Evolutionary conservation across 148 eudicot genomes (phyloP).

Genomic region (Chenopodium album): DNA sequence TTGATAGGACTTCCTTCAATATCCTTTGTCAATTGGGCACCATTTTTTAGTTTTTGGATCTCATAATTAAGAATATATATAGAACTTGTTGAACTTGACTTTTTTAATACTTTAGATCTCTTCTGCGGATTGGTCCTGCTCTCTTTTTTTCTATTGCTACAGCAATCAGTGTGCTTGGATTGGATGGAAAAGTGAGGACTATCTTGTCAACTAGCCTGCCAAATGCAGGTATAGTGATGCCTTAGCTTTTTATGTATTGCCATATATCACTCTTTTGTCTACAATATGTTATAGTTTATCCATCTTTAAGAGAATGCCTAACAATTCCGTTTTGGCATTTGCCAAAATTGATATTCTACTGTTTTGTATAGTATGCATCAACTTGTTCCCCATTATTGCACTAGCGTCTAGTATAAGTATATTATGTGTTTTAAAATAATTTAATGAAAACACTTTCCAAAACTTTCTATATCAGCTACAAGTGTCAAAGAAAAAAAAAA

Average conservation of each 20-base stretch:
- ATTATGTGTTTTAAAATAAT: neutral
- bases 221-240: conserved; percentile 61
- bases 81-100: conserved; percentile 49
- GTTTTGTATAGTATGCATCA: neutral
- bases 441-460: neutral
- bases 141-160: conserved; percentile 90
- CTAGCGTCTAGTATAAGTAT: neutral
- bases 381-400: neutral
- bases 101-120: conserved; percentile 73
- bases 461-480: neutral
- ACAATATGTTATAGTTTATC: neutral
- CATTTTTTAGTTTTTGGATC: conserved; percentile 13
- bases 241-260: too few species aligned
- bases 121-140: conserved; percentile 97
- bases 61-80: conserved; percentile 7
- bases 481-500: too few species aligned
- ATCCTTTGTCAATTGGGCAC: conserved; percentile 50
- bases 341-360: too few species aligned
- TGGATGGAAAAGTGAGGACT: conserved; percentile 98
- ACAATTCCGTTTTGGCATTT: neutral
- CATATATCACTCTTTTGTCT: neutral
- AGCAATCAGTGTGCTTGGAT: conserved; percentile 80
- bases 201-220: conserved; percentile 80
- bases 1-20: conserved; percentile 97
- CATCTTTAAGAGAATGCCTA: neutral